Evolutionary conservation across 2,329 filamentous ascomycete species (phyloP), one percentile per base, ranked within the genome.

Genomic region (Coniella vitis): DNA sequence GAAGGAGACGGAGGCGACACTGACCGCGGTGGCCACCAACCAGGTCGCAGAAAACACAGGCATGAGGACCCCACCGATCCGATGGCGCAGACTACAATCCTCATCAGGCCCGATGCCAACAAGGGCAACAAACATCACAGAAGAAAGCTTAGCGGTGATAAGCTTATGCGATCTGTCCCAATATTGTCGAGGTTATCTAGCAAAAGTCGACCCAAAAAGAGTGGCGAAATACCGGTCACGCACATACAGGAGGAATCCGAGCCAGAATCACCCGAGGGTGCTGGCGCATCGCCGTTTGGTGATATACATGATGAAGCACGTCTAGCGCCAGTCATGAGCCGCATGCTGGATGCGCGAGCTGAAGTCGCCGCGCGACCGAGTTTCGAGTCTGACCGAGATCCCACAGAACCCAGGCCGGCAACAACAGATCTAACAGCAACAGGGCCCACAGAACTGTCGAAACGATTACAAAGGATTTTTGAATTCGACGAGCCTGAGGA

Each of bases 381-480:
- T 60, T 81, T 76, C 58, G 78, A 79, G 55, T 62, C 78, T 38
- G 75, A 78, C 38, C 65, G 65, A 47, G 59, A 62, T 53, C 74
- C 67, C 39, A 69, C 65, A 43, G 68, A 73, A 39, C 62, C 68
- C 19, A 57, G 60, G 22, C 61, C 58, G 17, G 60, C 56, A 12
- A 44, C 49, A 20, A 58, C 60, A 3, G 64, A 62, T 7, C 54
- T 53, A n/a, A 64, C 63, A 25, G 68, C 69, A 5, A 55, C 60
- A 3, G 68, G 71, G 1, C 70, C 78, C 5, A 79, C 77, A 4
- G 77, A 77, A 14, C 74, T 95, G 45, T 83, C 86, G 1, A 78
- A 75, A 49, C 79, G 83, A 49, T 67, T 95, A 34, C 89, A 83
- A 73, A 83, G 93, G 53, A 94, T 95, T 54, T 95, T 95, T 61